Evolutionary conservation across 176 grass and related monocot species (phyloP).

Genomic region (Bolboschoenus planiculmis): DNA sequence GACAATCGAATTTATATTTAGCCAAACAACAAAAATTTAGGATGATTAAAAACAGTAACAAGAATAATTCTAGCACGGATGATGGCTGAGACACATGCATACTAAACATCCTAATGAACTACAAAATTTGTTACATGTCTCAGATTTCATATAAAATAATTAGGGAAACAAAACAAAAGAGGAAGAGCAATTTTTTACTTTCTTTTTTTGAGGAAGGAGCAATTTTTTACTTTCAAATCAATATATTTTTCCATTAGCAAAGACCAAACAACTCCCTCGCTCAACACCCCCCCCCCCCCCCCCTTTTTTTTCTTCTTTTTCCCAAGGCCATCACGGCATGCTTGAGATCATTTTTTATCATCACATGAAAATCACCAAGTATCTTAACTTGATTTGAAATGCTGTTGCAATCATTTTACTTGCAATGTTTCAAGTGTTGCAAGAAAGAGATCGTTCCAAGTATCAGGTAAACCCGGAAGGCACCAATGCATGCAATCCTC

Average conservation of each 20-base stretch:
- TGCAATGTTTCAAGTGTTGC: conserved; percentile 28
- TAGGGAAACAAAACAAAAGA: not conserved
- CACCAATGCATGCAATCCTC: conserved; percentile 99
- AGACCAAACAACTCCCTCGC: no score
- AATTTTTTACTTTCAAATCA: not conserved
- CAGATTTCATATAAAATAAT: not conserved
- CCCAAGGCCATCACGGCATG: not conserved
- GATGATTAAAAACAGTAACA: no score
- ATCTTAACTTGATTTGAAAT: not conserved
- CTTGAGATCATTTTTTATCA: not conserved
- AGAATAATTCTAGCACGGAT: no score
- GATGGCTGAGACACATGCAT: no score
- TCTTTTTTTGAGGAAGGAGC: not conserved
- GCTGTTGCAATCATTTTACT: not conserved
- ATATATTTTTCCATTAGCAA: not conserved
- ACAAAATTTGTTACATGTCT: not conserved
- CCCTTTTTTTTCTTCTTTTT: not conserved
- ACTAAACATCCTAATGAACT: no score
- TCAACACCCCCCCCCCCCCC: not conserved
- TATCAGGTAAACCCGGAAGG: conserved; percentile 75
- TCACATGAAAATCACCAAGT: not conserved
- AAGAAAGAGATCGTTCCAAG: conserved; percentile 75
- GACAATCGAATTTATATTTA: no score
- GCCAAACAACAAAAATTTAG: no score
- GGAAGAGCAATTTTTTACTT: not conserved